Conservation (phyloP, 495 filamentous ascomycete genomes). For the Hyaloscypha finlandica region DNA sequence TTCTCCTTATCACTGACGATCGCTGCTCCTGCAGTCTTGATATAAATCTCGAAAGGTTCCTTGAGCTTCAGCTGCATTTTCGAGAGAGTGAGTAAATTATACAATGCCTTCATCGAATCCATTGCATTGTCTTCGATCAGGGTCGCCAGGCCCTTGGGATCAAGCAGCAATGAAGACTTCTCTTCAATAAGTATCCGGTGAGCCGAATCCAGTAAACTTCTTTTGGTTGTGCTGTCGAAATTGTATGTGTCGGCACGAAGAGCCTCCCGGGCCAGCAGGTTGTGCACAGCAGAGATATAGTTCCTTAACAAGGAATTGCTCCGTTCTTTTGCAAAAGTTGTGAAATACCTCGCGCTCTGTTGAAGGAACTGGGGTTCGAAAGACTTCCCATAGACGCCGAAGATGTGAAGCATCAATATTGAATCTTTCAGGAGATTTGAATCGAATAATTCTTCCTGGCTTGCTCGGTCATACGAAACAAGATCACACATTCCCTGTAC, state of each 20-base stretch:
- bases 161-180: constrained; percentile 62
- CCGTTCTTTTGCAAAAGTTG: constrained; percentile 63
- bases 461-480: constrained; percentile 68
- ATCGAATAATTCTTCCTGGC: constrained; percentile 50
- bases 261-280: constrained; percentile 69
- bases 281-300: constrained; percentile 68
- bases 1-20: constrained; percentile 81
- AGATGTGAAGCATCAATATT: constrained; percentile 76
- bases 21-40: constrained; percentile 68
- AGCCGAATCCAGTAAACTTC: constrained; percentile 68
- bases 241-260: constrained; percentile 74
- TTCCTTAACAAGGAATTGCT: constrained; percentile 60
- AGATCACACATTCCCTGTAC: constrained; percentile 75
- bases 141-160: constrained; percentile 60
- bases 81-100: constrained; percentile 67
- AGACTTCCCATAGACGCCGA: constrained; percentile 72
- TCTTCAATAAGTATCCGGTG: constrained; percentile 65
- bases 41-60: constrained; percentile 74
- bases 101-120: constrained; percentile 71
- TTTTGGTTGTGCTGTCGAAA: constrained; percentile 78
- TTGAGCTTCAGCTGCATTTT: constrained; percentile 65
- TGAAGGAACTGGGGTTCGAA: constrained; percentile 77
- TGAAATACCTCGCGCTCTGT: constrained; percentile 65
- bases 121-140: constrained; percentile 68
- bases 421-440: constrained; percentile 63